Percentiles rank a stretch among this genome's conserved stretches.
These are phyloP conservation scores for Russula emetica DNA, from an alignment of 768 basidiomycete genomes.

Conservation along the genomic window DNA sequence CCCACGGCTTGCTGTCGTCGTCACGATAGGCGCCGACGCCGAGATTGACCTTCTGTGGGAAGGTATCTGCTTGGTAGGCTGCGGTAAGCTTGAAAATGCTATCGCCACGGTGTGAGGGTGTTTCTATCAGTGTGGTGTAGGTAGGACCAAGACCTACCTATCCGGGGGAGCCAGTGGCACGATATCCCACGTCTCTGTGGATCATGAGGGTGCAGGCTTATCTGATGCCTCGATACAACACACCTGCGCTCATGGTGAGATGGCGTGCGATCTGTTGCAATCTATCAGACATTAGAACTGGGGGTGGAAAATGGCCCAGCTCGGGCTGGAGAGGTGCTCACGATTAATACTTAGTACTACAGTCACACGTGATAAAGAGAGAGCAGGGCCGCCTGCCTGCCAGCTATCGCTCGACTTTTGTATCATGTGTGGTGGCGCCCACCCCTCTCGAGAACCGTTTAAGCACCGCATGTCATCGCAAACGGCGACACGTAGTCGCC, in stretches of 20 bases:
- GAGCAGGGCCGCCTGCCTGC: background rate
- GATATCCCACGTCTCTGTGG: slow-evolving; percentile 63
- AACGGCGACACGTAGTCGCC: background rate
- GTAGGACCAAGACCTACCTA: slow-evolving; percentile 45
- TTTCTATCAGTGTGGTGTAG: background rate
- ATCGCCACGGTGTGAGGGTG: slow-evolving; percentile 19
- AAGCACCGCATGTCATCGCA: background rate
- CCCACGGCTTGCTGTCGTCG: slow-evolving; percentile 83
- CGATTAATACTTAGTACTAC: background rate
- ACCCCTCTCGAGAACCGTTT: background rate
- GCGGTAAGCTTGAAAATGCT: slow-evolving; percentile 92
- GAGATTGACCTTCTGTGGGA: slow-evolving; percentile 79
- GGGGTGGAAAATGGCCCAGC: background rate
- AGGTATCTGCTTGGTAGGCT: slow-evolving; percentile 77
- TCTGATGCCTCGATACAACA: slow-evolving; percentile 27
- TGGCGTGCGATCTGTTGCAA: slow-evolving; percentile 58
- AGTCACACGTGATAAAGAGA: background rate
- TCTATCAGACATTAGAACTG: slow-evolving; percentile 50
- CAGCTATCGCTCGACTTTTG: background rate
- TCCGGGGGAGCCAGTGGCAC: slow-evolving; percentile 85
- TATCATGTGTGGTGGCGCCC: background rate
- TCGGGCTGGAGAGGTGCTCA: background rate
- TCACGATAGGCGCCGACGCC: slow-evolving; percentile 94
- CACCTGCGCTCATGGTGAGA: slow-evolving; percentile 47
- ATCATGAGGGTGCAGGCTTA: slow-evolving; percentile 10